Conservation (phyloP, 1,139 yeast species). For the Yamadazyma diddensiae region DNA sequence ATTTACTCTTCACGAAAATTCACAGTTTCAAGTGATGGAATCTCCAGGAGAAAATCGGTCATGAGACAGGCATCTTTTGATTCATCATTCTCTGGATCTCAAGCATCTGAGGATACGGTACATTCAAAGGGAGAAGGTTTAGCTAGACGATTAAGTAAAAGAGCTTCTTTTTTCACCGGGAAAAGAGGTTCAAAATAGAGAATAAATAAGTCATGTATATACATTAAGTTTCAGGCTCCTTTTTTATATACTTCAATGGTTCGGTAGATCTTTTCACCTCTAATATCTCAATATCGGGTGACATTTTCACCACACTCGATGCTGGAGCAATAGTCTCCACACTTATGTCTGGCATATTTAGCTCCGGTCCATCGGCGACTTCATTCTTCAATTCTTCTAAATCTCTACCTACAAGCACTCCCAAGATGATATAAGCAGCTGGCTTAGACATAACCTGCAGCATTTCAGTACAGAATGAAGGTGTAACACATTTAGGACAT, state of each 20-base stretch:
- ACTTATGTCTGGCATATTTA: slow-evolving; percentile 64
- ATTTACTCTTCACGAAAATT: slow-evolving; percentile 10
- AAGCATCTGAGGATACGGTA: slow-evolving; percentile 12
- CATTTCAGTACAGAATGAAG: slow-evolving; percentile 74
- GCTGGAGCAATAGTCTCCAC: slow-evolving; percentile 68
- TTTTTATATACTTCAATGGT: slow-evolving; percentile 11
- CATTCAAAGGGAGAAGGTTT: slow-evolving; percentile 18
- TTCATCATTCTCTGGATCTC: slow-evolving; percentile 11
- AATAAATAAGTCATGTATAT: slow-evolving; percentile 4
- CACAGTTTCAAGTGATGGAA: slow-evolving; percentile 12
- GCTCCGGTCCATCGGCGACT: slow-evolving; percentile 80
- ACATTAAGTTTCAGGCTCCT: slow-evolving; percentile 6
- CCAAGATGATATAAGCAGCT: slow-evolving; percentile 75
- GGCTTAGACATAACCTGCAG: slow-evolving; percentile 82
- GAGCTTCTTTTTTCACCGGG: slow-evolving; percentile 29
- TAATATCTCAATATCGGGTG: slow-evolving; percentile 57
- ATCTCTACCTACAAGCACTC: slow-evolving; percentile 47
- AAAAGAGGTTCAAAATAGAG: slow-evolving; percentile 17
- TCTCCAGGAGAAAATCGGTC: slow-evolving; percentile 13
- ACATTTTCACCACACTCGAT: slow-evolving; percentile 49
- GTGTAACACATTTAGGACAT: slow-evolving; percentile 84
- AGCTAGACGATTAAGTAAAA: slow-evolving; percentile 29
- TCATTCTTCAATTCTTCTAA: slow-evolving; percentile 30
- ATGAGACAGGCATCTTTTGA: slow-evolving; percentile 17
- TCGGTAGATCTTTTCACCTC: slow-evolving; percentile 25